Evolutionary conservation across 345 rosid genomes (phyloP).

Genomic region (Excoecaria cochinchinensis): DNA sequence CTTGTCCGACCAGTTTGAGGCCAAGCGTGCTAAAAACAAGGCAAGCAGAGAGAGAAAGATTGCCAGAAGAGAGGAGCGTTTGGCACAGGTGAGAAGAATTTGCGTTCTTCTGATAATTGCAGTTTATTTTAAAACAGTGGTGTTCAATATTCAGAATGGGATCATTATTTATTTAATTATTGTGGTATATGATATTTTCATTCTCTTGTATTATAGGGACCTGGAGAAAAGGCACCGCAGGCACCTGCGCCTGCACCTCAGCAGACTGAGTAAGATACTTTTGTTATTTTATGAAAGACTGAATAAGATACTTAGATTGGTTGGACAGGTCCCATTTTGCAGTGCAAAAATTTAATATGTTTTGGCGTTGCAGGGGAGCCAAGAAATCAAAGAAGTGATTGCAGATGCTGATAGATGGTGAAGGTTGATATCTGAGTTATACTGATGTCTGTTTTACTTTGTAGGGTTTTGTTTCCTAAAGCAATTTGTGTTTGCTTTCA

Average conservation of each 20-base stretch:
- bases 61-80: constrained; percentile 87
- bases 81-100: constrained; percentile 59
- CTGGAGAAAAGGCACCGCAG: constrained; percentile 18
- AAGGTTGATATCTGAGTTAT: constrained; percentile 5
- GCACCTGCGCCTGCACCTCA: constrained; percentile 19
- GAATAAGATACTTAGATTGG: background rate
- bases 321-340: background rate
- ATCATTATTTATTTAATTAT: too few species aligned
- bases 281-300: background rate
- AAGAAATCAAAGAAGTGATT: constrained; percentile 29
- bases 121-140: background rate
- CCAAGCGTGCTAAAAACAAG: constrained; percentile 94
- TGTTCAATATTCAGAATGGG: background rate
- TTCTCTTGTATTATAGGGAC: constrained; percentile 16
- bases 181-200: background rate
- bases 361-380: constrained; percentile 14
- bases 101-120: background rate
- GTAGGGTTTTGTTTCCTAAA: constrained; percentile 22
- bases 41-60: constrained; percentile 91
- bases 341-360: background rate
- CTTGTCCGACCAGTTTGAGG: constrained; percentile 87
- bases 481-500: constrained; percentile 19
- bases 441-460: constrained; percentile 24
- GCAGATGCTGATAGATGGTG: constrained; percentile 6
- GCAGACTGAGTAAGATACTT: constrained; percentile 18